These are phyloP conservation scores for Picochlorum sp. DNA, from an alignment of 139 green algal genomes.

Conservation along the genomic window DNA sequence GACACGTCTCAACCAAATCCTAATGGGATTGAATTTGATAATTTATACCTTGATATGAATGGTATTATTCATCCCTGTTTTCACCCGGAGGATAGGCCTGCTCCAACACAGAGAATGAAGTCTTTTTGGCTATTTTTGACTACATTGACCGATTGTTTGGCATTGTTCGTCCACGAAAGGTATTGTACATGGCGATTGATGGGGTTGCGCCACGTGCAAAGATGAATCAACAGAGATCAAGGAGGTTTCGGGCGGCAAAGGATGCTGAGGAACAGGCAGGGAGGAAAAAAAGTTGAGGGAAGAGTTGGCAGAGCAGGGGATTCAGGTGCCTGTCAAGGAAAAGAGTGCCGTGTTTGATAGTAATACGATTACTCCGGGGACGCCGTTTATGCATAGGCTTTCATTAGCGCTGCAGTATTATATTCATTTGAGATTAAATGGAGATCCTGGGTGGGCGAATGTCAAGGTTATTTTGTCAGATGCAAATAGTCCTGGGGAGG, in stretches of 20 bases:
- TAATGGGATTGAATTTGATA: constrained; percentile 97
- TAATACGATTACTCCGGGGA: constrained; percentile 98
- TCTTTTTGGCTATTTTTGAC: constrained; percentile 98
- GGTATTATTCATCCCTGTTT: constrained; percentile 99
- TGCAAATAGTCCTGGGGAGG: constrained; percentile 88
- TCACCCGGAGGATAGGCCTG: constrained; percentile 90
- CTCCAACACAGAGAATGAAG: constrained; percentile 90
- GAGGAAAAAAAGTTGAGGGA: constrained; percentile 82
- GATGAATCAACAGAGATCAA: constrained; percentile 99
- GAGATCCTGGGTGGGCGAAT: constrained; percentile 77
- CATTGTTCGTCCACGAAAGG: constrained; percentile 90
- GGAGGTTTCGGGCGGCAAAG: constrained; percentile 90
- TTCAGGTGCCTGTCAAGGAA: constrained; percentile 58
- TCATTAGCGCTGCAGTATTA: constrained; percentile 95
- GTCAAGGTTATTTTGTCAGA: constrained; percentile 86
- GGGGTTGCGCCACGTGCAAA: constrained; percentile 95
- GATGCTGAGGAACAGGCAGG: constrained; percentile 70
- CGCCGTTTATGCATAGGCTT: constrained; percentile 95
- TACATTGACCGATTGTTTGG: constrained; percentile 98
- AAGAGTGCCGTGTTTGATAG: constrained; percentile 75
- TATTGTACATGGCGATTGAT: constrained; percentile 99
- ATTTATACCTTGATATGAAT: constrained; percentile 99
- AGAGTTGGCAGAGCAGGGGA: constrained; percentile 77
- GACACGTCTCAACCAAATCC: constrained; percentile 85
- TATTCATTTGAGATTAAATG: constrained; percentile 85